Percentiles rank a stretch among this genome's conserved stretches.
These are phyloP conservation scores for Tillandsia fasciculata DNA, from an alignment of 176 grass and related monocot species.

Conservation along the genomic window DNA sequence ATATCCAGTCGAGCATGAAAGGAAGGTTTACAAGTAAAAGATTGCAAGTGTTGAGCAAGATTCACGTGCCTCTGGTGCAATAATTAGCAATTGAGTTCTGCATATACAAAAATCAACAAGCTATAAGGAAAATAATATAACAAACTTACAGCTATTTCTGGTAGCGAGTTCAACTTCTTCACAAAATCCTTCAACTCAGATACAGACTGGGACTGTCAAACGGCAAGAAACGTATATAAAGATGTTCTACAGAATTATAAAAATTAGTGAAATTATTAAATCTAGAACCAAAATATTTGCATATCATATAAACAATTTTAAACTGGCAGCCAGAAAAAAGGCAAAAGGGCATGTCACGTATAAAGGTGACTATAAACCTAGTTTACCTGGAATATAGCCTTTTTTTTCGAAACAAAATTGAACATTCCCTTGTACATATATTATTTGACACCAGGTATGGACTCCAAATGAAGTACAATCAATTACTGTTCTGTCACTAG, in stretches of 20 bases:
- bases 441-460: not conserved
- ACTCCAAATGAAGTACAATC: not conserved
- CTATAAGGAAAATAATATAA: conserved; percentile 7
- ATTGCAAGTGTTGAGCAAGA: conserved; percentile 97
- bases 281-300: no score
- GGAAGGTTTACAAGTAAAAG: conserved; percentile 76
- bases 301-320: no score
- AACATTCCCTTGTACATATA: not conserved
- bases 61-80: conserved; percentile 78
- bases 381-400: no score
- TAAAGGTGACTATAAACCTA: not conserved
- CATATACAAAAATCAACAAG: conserved; percentile 17
- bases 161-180: conserved; percentile 79
- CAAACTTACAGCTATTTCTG: conserved; percentile 80
- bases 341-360: not conserved
- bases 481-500: not conserved
- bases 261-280: not conserved
- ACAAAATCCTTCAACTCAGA: conserved; percentile 99
- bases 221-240: not conserved
- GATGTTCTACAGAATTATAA: conserved; percentile 3
- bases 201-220: conserved; percentile 72
- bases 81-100: conserved; percentile 19
- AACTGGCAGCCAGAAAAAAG: no score
- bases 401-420: not conserved
- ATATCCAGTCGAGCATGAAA: conserved; percentile 87